These are phyloP conservation scores for Byssochlamys sp. DNA, from an alignment of 2,329 filamentous ascomycete genomes.

Conservation along the genomic window DNA sequence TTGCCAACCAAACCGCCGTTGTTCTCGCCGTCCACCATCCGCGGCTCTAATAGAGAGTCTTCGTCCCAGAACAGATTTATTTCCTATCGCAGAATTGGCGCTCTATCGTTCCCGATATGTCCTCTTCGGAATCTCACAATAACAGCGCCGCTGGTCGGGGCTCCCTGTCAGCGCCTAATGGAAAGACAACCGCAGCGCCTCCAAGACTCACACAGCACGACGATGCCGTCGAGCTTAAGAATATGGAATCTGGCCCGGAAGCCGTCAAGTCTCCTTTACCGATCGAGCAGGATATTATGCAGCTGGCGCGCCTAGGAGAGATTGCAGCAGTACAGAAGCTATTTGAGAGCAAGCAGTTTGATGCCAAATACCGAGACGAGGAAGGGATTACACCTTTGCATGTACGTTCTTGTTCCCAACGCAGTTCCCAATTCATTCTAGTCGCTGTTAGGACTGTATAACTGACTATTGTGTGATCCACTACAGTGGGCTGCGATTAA, in stretches of 20 bases:
- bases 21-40: neutral
- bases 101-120: slow-evolving; percentile 12
- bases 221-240: slow-evolving; percentile 31
- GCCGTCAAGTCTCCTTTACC: slow-evolving; percentile 27
- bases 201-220: slow-evolving; percentile 23
- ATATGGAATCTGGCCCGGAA: slow-evolving; percentile 20
- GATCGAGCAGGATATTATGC: slow-evolving; percentile 79
- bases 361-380: slow-evolving; percentile 73
- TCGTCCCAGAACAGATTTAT: neutral
- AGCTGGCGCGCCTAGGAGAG: slow-evolving; percentile 80
- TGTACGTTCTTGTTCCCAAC: slow-evolving; percentile 39
- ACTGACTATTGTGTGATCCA: slow-evolving; percentile 10
- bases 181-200: slow-evolving; percentile 22
- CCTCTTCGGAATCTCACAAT: slow-evolving; percentile 15
- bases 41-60: neutral
- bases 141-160: slow-evolving; percentile 15
- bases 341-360: slow-evolving; percentile 71
- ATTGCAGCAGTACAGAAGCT: slow-evolving; percentile 78
- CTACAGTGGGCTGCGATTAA: slow-evolving; percentile 94
- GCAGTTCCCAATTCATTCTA: neutral
- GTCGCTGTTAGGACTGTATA: neutral
- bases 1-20: neutral
- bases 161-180: slow-evolving; percentile 17
- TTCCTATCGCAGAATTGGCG: neutral
- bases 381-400: slow-evolving; percentile 94